A percentile compares a stretch with the other conserved stretches of the same genome.
Evolutionary conservation across 1,139 yeast species (phyloP).

Genomic region (Pichia inconspicua): DNA sequence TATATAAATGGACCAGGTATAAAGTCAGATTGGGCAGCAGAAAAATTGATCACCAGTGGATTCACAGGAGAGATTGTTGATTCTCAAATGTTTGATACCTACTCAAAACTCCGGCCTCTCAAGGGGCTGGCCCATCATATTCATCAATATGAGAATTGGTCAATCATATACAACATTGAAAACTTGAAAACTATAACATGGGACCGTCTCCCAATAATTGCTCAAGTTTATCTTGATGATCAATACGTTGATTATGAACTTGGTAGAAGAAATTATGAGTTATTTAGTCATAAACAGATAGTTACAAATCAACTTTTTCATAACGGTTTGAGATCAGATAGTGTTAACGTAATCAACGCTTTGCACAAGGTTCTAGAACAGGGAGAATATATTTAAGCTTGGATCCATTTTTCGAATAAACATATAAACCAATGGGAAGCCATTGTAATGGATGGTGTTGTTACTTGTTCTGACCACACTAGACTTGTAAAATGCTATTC

Average conservation of each 20-base stretch:
- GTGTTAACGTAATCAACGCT: constrained; percentile 32
- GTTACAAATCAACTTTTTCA: constrained; percentile 48
- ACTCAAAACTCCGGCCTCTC: constrained; percentile 35
- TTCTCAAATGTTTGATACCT: constrained; percentile 44
- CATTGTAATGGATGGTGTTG: too few species aligned
- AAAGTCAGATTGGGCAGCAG: constrained; percentile 44
- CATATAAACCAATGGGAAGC: too few species aligned
- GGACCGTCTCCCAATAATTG: constrained; percentile 40
- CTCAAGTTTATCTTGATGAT: constrained; percentile 44
- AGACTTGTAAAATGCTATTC: too few species aligned
- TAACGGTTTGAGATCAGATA: constrained; percentile 40
- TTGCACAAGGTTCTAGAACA: constrained; percentile 36
- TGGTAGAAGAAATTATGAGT: constrained; percentile 28
- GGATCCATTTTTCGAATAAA: too few species aligned
- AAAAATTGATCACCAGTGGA: constrained; percentile 16
- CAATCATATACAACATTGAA: constrained; percentile 34
- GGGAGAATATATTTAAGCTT: constrained; percentile 34
- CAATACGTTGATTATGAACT: constrained; percentile 47
- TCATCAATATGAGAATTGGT: constrained; percentile 38
- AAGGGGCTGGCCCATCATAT: constrained; percentile 36
- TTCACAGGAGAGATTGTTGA: constrained; percentile 57
- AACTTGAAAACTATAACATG: constrained; percentile 22
- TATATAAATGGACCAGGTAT: constrained; percentile 37
- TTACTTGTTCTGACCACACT: too few species aligned
- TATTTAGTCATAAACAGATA: constrained; percentile 33